A percentile compares a stretch with the other conserved stretches of the same genome.
Evolutionary conservation across 495 filamentous ascomycete genomes (phyloP).

Genomic region (Talaromyces stipitatus): DNA sequence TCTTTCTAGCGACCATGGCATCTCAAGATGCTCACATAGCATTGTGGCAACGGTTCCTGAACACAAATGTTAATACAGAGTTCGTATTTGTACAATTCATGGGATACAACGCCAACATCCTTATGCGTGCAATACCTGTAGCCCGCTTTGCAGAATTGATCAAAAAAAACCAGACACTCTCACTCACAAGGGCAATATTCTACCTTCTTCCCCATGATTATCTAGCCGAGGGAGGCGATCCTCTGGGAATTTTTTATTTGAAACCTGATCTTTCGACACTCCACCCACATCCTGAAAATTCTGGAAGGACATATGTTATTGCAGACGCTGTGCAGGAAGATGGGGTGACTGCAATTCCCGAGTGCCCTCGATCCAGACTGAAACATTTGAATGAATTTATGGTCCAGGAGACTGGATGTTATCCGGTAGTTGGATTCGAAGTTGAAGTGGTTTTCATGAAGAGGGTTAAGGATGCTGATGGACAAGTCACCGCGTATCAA

Average conservation of each 20-base stretch:
- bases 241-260: constrained; percentile 43
- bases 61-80: constrained; percentile 28
- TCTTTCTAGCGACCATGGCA: neutral
- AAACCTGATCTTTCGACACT: constrained; percentile 44
- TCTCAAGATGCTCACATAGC: neutral
- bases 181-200: constrained; percentile 41
- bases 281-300: constrained; percentile 38
- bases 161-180: constrained; percentile 31
- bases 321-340: constrained; percentile 22
- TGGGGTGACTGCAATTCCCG: constrained; percentile 24
- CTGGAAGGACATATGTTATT: constrained; percentile 46
- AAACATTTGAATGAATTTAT: constrained; percentile 35
- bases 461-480: constrained; percentile 7
- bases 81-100: constrained; percentile 62
- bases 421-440: constrained; percentile 64
- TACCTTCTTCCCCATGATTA: constrained; percentile 50
- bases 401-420: constrained; percentile 20
- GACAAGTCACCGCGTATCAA: constrained; percentile 1
- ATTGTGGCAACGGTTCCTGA: constrained; percentile 19
- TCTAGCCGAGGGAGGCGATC: constrained; percentile 28
- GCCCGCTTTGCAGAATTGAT: constrained; percentile 49
- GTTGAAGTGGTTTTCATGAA: constrained; percentile 63
- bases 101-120: constrained; percentile 54
- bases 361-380: constrained; percentile 49
- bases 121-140: constrained; percentile 54